Conservation (phyloP, 352 stramenopile genomes). For the Pythium sukuiense region DNA sequence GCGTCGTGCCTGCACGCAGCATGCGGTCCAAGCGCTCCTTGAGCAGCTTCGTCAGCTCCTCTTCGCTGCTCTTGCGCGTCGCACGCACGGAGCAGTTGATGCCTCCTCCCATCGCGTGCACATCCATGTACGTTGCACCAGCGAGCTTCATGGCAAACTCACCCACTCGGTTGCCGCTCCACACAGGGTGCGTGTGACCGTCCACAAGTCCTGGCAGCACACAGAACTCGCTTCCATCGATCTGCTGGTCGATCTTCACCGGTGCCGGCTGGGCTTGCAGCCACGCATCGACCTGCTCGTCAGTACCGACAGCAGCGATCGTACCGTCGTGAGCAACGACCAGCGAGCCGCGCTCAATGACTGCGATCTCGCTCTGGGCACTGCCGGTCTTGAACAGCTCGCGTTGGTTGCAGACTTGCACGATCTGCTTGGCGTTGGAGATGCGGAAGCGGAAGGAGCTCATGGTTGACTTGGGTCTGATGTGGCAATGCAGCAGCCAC, state of each 20-base stretch:
- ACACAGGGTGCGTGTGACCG: constrained; percentile 83
- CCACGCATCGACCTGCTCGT: constrained; percentile 59
- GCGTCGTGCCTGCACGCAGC: constrained; percentile 69
- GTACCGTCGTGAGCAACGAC: constrained; percentile 52
- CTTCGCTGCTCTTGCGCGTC: constrained; percentile 63
- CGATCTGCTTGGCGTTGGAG: constrained; percentile 60
- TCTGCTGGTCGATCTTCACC: constrained; percentile 66
- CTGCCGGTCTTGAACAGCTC: constrained; percentile 66
- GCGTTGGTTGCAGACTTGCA: constrained; percentile 66
- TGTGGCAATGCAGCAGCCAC: not conserved
- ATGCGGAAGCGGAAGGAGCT: constrained; percentile 75
- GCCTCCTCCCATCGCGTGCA: constrained; percentile 71
- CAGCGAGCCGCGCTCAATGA: constrained; percentile 60
- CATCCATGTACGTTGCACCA: constrained; percentile 84
- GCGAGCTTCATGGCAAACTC: constrained; percentile 89
- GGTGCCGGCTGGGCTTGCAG: constrained; percentile 51
- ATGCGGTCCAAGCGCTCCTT: constrained; percentile 65
- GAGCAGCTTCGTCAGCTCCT: constrained; percentile 55
- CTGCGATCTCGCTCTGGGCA: constrained; percentile 59
- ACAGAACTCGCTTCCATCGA: constrained; percentile 67
- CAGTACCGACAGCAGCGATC: constrained; percentile 64
- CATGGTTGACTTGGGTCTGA: constrained; percentile 31
- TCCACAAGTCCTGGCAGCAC: constrained; percentile 82
- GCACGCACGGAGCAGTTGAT: constrained; percentile 83
- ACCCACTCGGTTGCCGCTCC: constrained; percentile 80